These are phyloP conservation scores for Sclerotiophoma versabilis DNA, from an alignment of 2,329 filamentous ascomycete genomes.

Conservation along the genomic window DNA sequence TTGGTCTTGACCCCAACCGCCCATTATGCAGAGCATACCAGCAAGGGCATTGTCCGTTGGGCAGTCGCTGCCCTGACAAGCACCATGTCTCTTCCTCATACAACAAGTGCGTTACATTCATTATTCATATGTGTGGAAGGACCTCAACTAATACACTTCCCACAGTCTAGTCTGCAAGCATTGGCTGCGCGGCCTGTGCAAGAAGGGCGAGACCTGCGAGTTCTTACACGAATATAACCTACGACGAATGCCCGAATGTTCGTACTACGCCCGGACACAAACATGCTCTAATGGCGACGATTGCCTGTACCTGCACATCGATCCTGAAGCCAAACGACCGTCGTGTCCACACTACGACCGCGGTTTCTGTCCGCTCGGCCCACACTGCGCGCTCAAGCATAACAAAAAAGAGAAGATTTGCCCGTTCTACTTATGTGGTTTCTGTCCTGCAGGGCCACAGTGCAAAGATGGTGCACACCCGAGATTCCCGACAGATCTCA, in stretches of 20 bases:
- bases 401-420: conserved; percentile 78
- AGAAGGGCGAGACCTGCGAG: conserved; percentile 96
- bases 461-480: conserved; percentile 87
- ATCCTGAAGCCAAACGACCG: conserved; percentile 73
- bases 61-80: conserved; percentile 83
- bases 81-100: conserved; percentile 70
- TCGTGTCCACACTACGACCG: conserved; percentile 83
- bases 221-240: conserved; percentile 99
- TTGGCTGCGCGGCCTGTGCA: conserved; percentile 96
- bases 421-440: conserved; percentile 86
- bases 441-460: conserved; percentile 82
- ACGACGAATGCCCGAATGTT: conserved; percentile 97
- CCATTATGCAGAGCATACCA: conserved; percentile 87
- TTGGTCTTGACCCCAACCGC: conserved; percentile 72
- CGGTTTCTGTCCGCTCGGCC: conserved; percentile 92
- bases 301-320: conserved; percentile 90
- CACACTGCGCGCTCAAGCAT: conserved; percentile 86
- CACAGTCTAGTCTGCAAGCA: conserved; percentile 90
- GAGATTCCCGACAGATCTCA: conserved; percentile 75
- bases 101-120: conserved; percentile 61
- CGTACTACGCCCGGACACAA: conserved; percentile 90
- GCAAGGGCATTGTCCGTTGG: conserved; percentile 85
- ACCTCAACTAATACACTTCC: neutral
- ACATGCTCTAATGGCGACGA: conserved; percentile 98
- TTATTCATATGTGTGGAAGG: too few relatives aligned